phyloP scores from a whole-genome alignment of 192 early-diverging fungal species.

The Thamnidium elegans region DNA sequence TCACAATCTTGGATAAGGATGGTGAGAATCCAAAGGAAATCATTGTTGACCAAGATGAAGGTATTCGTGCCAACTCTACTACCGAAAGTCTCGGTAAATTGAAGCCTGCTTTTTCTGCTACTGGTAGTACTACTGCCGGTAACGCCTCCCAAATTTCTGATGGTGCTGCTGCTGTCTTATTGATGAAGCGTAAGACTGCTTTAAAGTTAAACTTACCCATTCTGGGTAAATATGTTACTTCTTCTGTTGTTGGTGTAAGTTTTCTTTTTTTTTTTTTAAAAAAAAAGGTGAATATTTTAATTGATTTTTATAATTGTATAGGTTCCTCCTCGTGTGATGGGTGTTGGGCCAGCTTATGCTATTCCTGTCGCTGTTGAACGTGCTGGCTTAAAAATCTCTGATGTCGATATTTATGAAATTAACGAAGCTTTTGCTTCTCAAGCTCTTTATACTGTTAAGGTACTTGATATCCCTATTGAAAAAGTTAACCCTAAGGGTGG shows the following conservation, averaged over 20 bases:
- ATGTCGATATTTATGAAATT: constrained; percentile 89
- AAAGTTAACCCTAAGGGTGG: constrained; percentile 99
- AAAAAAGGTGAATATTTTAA: constrained; percentile 18
- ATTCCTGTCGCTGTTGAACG: constrained; percentile 86
- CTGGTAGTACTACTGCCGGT: constrained; percentile 89
- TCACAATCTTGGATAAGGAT: constrained; percentile 72
- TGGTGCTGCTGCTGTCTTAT: constrained; percentile 93
- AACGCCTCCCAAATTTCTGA: constrained; percentile 98
- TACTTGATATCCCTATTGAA: constrained; percentile 77
- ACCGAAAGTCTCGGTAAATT: constrained; percentile 79
- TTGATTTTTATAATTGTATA: constrained; percentile 72
- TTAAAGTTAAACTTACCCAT: constrained; percentile 80
- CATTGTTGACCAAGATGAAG: constrained; percentile 85
- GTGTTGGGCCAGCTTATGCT: constrained; percentile 93
- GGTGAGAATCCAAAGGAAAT: constrained; percentile 62
- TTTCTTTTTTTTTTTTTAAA: constrained; percentile 48
- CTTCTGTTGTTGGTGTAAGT: constrained; percentile 78
- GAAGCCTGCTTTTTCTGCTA: constrained; percentile 79
- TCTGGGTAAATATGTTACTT: constrained; percentile 82
- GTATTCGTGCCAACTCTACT: constrained; percentile 80
- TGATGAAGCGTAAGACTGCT: constrained; percentile 92
- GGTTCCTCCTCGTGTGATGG: constrained; percentile 88
- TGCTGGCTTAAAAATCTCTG: constrained; percentile 69
- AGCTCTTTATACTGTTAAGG: constrained; percentile 87
- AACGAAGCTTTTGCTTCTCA: constrained; percentile 99